phyloP scores from a whole-genome alignment of 306 rosid species.

The Pterocarpus macrocarpus region DNA sequence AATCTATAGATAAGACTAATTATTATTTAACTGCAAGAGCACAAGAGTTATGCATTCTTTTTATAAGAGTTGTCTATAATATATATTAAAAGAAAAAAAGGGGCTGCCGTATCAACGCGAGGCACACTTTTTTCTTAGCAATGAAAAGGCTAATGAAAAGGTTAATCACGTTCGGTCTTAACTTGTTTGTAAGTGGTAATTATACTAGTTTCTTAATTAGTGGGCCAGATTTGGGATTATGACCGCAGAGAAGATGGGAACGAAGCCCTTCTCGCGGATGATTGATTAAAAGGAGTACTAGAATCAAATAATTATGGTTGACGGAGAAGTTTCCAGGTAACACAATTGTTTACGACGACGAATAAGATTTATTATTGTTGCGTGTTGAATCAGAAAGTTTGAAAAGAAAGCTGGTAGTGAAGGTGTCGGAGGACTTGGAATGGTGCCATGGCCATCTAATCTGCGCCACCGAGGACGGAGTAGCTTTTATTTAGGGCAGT shows the following conservation, averaged over 20 bases:
- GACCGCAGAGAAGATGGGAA: slow-evolving; percentile 42
- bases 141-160: slow-evolving; percentile 43
- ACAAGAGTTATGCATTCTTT: no score
- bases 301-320: slow-evolving; percentile 19
- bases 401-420: not conserved
- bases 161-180: slow-evolving; percentile 45
- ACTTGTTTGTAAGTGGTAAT: slow-evolving; percentile 47
- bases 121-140: not conserved
- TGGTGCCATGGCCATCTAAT: not conserved
- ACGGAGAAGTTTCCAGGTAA: slow-evolving; percentile 50
- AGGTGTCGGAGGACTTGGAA: not conserved
- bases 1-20: no score
- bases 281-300: not conserved
- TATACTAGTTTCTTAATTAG: not conserved
- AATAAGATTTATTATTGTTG: not conserved
- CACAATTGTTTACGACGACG: not conserved
- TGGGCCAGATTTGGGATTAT: not conserved
- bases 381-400: slow-evolving; percentile 33
- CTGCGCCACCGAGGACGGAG: not conserved
- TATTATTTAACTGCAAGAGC: no score
- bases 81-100: no score
- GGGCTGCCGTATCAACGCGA: not conserved
- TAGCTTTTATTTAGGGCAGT: not conserved
- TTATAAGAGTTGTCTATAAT: no score
- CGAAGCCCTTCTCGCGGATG: not conserved